These are phyloP conservation scores for Naganishia onofrii DNA, from an alignment of 768 basidiomycete genomes.

Conservation along the genomic window DNA sequence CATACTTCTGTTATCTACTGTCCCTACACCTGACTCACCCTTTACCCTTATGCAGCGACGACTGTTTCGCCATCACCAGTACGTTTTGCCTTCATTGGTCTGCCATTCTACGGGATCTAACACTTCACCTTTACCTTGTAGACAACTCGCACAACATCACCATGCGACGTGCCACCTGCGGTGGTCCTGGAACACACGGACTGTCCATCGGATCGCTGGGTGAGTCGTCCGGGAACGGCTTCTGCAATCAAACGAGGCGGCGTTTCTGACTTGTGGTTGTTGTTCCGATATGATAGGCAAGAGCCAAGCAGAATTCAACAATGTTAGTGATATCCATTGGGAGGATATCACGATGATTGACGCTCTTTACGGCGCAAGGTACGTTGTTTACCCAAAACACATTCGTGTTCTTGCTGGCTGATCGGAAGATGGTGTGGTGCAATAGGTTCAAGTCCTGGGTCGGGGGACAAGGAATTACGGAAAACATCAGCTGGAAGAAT, in stretches of 20 bases:
- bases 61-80: slow-evolving; percentile 55
- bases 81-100: not conserved
- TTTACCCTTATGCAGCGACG: slow-evolving; percentile 48
- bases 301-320: slow-evolving; percentile 52
- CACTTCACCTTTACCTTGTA: slow-evolving; percentile 46
- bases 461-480: slow-evolving; percentile 55
- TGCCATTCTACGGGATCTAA: too few relatives aligned
- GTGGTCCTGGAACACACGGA: slow-evolving; percentile 57
- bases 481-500: slow-evolving; percentile 58
- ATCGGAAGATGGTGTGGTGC: not conserved
- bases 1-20: too few relatives aligned
- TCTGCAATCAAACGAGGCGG: too few relatives aligned
- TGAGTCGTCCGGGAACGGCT: not conserved
- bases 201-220: slow-evolving; percentile 58
- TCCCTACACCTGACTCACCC: not conserved
- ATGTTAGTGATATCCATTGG: slow-evolving; percentile 57
- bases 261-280: not conserved
- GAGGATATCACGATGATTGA: slow-evolving; percentile 59
- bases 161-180: slow-evolving; percentile 55
- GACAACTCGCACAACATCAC: slow-evolving; percentile 54
- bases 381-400: not conserved
- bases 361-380: slow-evolving; percentile 56
- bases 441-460: slow-evolving; percentile 57
- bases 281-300: slow-evolving; percentile 17
- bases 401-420: not conserved